Conservation (phyloP, 1,139 yeast species). For the Zygotorulaspora mrakii region DNA sequence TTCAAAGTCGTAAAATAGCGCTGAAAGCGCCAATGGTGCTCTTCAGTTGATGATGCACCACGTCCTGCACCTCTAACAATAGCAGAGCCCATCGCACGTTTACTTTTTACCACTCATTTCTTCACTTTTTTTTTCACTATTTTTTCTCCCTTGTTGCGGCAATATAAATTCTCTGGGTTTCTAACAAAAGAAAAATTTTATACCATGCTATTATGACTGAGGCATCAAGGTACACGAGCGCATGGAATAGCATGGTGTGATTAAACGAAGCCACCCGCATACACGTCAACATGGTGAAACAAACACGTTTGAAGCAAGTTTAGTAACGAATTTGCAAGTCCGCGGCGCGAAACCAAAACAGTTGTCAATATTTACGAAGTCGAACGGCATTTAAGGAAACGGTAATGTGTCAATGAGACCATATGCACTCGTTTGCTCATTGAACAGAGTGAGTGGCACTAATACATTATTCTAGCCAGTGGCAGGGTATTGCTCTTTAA, state of each 20-base stretch:
- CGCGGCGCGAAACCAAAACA: too few relatives aligned
- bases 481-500: too few relatives aligned
- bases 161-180: constrained; percentile 1
- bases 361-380: too few relatives aligned
- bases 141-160: constrained; percentile 1
- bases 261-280: too few relatives aligned
- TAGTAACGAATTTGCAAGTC: too few relatives aligned
- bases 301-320: too few relatives aligned
- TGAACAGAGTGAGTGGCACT: background rate
- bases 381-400: background rate
- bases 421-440: background rate
- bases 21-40: background rate
- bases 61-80: background rate
- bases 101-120: constrained; percentile 2
- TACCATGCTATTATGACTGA: too few relatives aligned
- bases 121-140: background rate
- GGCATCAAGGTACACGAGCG: too few relatives aligned
- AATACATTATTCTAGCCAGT: too few relatives aligned
- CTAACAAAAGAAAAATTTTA: background rate
- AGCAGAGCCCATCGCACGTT: constrained; percentile 2
- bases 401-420: background rate
- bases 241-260: too few relatives aligned
- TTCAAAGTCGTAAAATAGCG: background rate
- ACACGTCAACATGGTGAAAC: too few relatives aligned
- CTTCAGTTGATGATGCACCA: too few relatives aligned